phyloP scores from a whole-genome alignment of 2,329 filamentous ascomycete species.

The Biscogniauxia marginata region DNA sequence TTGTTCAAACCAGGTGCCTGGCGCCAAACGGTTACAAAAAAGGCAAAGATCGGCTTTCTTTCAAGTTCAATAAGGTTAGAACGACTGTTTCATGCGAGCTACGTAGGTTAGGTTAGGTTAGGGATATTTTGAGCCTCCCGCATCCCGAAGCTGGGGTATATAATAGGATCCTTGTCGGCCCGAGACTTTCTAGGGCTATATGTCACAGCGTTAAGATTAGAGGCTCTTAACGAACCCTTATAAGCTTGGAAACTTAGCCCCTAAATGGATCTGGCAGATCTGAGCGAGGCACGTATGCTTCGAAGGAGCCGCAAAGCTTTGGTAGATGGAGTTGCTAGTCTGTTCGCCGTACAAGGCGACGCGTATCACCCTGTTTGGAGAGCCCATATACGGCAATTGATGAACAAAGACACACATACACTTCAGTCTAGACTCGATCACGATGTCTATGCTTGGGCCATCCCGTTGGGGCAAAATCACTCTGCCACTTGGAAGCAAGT shows the following conservation, averaged over 20 bases:
- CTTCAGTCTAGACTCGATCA: neutral
- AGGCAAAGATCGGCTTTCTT: neutral
- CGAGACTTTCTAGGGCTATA: slow-evolving; percentile 1
- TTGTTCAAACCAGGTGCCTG: neutral
- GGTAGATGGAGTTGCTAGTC: slow-evolving; percentile 1
- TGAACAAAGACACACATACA: neutral
- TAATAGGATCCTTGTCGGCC: slow-evolving; percentile 12
- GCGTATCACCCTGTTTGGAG: neutral
- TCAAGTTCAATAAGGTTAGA: neutral
- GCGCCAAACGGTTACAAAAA: neutral
- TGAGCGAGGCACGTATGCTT: slow-evolving; percentile 12
- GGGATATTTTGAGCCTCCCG: neutral
- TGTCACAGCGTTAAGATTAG: slow-evolving; percentile 10
- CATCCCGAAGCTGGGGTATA: slow-evolving; percentile 1
- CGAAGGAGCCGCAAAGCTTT: neutral
- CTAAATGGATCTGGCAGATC: slow-evolving; percentile 5
- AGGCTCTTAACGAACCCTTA: slow-evolving; percentile 16
- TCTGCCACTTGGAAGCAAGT: neutral
- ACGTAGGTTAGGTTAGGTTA: neutral
- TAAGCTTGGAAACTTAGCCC: slow-evolving; percentile 7
- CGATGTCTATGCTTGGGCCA: neutral
- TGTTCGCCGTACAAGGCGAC: neutral
- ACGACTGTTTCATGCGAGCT: neutral
- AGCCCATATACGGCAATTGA: neutral
- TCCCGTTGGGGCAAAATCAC: neutral